Percentiles rank a stretch among this genome's conserved stretches.
Evolutionary conservation across 805 yeast genomes (phyloP).

Genomic region (Torulaspora gathmanii): DNA sequence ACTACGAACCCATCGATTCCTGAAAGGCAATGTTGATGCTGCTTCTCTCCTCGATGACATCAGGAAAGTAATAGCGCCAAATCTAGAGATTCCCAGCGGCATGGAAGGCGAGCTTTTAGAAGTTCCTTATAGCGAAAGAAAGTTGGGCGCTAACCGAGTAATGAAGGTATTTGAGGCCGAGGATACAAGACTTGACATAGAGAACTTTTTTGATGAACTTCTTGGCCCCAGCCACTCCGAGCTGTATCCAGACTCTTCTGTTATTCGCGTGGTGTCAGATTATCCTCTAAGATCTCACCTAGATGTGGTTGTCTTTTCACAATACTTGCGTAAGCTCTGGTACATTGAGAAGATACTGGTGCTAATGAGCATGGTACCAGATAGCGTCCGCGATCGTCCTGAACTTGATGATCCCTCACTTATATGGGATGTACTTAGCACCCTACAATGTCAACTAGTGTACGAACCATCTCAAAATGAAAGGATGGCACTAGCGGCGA

Average conservation of each 20-base stretch:
- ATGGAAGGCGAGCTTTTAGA: slow-evolving; percentile 3
- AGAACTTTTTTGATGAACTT: too few species aligned
- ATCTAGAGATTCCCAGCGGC: slow-evolving; percentile 3
- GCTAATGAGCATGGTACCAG: neutral
- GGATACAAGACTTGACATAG: neutral
- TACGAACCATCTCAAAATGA: too few species aligned
- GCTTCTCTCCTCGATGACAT: neutral
- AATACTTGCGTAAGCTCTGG: slow-evolving; percentile 2
- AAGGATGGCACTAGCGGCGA: neutral
- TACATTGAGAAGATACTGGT: slow-evolving; percentile 2
- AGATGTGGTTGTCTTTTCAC: neutral
- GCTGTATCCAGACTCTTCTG: neutral
- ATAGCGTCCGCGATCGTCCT: neutral
- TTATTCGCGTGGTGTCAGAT: neutral
- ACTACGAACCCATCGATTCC: slow-evolving; percentile 4
- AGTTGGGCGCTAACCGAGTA: neutral
- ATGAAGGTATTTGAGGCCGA: neutral
- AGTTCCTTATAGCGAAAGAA: neutral
- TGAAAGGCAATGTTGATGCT: slow-evolving; percentile 4
- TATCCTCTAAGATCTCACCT: slow-evolving; percentile 2
- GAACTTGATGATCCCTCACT: too few species aligned
- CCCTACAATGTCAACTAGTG: too few species aligned
- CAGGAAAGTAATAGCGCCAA: slow-evolving; percentile 2
- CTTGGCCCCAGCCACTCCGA: too few species aligned
- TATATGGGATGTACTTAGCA: too few species aligned